Evolutionary conservation across 257 asterid species (phyloP), one percentile per base, ranked within the genome.

Genomic region (Jacaranda copaia): DNA sequence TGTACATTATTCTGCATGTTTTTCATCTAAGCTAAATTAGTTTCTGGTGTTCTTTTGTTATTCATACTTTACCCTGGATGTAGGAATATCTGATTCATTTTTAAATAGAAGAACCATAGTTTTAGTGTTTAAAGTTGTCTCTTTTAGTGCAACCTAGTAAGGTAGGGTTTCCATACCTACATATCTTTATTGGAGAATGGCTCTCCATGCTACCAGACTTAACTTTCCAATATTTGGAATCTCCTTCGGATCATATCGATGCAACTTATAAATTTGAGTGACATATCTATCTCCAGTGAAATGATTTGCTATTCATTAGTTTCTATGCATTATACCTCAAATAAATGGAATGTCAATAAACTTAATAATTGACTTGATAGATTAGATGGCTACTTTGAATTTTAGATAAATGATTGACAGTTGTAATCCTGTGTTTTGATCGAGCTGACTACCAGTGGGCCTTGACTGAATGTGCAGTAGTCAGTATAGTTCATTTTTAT

Each of bases 1-100:
- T 70, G 60, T 67, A 43, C 74, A 71, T 18, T 80, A 56, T 68
- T 67, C 35, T 57, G 79, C 57, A 76, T 59, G 81, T 74, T 67
- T 49, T 57, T 5, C 71, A n/a, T 16, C 61, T 66, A 42, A 61
- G 49, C 55, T 52, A 51, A 68, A 40, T 51, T 62, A 57, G 49
- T 16, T 68, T 59, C 73, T 11, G 13, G 58, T 62, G 36, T 45
- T 55, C 49, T 14, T 25, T 59, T 18, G 10, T 39, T 43, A 57
- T 51, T 72, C 73, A 48, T 49, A 60, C 65, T 66, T 53, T 18
- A 48, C 57, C 38, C 19, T 59, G 46, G 59, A 39, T 69, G 10
- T 35, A 55, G 42, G 51, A 39, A 19, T 48, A 48, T 42, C 77
- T 42, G 58, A 6, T 16, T 53, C 35, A 59, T 36, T 40, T 48